Evolutionary conservation across 192 early-diverging fungal genomes (phyloP).

Genomic region (Dimargaris cristalligena): DNA sequence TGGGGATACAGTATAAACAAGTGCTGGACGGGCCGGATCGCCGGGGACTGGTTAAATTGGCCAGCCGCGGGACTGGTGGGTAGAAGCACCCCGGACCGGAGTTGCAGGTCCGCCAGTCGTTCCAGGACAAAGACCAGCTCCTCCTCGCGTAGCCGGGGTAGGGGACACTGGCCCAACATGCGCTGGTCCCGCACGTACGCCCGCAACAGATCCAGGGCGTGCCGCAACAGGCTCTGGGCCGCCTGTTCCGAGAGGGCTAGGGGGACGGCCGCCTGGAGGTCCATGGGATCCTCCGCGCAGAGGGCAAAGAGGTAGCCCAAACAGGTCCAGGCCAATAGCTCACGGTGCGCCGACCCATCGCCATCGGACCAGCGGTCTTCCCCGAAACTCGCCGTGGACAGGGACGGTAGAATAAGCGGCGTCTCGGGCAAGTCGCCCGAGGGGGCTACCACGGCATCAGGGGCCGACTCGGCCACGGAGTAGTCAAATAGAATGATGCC

Average conservation of each 20-base stretch:
- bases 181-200: not conserved
- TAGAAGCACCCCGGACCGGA: not conserved
- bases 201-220: not conserved
- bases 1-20: constrained; percentile 4
- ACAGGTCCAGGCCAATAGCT: constrained; percentile 4
- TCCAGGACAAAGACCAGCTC: not conserved
- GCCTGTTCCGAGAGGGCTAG: not conserved
- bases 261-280: not conserved
- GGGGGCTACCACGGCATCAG: too few relatives aligned
- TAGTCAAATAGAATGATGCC: too few relatives aligned
- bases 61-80: not conserved
- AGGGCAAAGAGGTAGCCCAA: constrained; percentile 1
- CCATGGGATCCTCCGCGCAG: not conserved
- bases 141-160: constrained; percentile 8
- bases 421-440: too few relatives aligned
- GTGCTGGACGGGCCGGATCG: not conserved
- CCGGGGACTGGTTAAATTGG: not conserved
- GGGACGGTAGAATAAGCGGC: too few relatives aligned
- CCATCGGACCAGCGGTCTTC: too few relatives aligned
- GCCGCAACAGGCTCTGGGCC: not conserved
- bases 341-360: too few relatives aligned
- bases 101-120: not conserved
- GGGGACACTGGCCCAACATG: not conserved
- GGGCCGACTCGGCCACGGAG: too few relatives aligned
- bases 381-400: too few relatives aligned